Base-by-base conservation (phyloP, 2,329 filamentous ascomycete species). In the Exophiala sp. region DNA sequence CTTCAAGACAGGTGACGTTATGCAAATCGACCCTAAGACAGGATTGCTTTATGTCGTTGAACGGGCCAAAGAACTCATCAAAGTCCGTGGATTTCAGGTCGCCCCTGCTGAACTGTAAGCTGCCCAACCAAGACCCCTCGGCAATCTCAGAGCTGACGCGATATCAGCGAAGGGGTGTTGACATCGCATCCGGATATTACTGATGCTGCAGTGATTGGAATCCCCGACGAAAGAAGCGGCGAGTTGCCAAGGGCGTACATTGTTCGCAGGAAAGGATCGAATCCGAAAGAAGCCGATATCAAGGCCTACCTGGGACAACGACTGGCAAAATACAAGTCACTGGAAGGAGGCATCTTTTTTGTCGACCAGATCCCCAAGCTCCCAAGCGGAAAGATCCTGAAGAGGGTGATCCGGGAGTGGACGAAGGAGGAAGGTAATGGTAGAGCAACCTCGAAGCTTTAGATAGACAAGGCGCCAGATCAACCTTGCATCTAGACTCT, bases 21-120 rank as follows among this genome's bases (percentile, higher is more conserved):
- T 68, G 0, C 84, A 0, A 71, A 91, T 2, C 71, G 91, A 10
- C 75, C 77, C 2, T 70, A 82, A 58, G 86, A 95, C 46, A 9
- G 65, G 68, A 13, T 69, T 77, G 55, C 79, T 73, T 68, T 55
- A 55, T 18, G 48, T 58, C 61, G 89, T 87, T 1, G 88, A 94
- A 63, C 81, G 88, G 2, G 43, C 52, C 48, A 59, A 59, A 41
- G 57, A 59, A 34, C 44, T 59, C 16, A 59, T 59, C 52, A 59
- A 59, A 42, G 55, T 59, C 16, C 42, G 57, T 2, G 57, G 68
- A 39, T 75, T 70, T 66, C 71, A 73, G 62, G 71, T 74, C 1
- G 64, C 71, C 1, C 73, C 73, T 0, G 69, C 72, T 0, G 73
- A 76, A 53, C 59, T 76, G n/a, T n/a, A n/a, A n/a, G n/a, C n/a